Conservation (phyloP, 2,329 filamentous ascomycete species). For the Pestalotiopsis fici region DNA sequence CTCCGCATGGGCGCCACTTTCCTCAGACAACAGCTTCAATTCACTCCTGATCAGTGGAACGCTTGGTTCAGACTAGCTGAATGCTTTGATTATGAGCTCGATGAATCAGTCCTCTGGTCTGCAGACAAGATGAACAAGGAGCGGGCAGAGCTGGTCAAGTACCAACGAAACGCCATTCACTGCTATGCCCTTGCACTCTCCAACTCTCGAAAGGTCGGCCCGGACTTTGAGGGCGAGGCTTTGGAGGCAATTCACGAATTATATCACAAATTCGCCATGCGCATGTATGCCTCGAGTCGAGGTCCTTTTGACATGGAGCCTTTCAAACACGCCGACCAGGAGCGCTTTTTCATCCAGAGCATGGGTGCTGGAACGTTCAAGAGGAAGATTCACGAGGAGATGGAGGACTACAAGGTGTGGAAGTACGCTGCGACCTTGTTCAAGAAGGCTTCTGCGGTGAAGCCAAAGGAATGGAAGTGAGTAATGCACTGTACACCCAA, state of each 20-base stretch:
- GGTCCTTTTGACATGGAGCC: conserved; percentile 66
- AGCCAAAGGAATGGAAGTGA: conserved; percentile 59
- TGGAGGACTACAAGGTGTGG: conserved; percentile 63
- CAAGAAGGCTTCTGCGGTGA: conserved; percentile 54
- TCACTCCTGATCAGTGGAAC: conserved; percentile 81
- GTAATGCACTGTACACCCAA: neutral
- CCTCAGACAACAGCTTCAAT: conserved; percentile 79
- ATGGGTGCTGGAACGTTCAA: conserved; percentile 52
- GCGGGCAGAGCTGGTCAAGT: conserved; percentile 70
- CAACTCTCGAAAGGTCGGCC: conserved; percentile 48
- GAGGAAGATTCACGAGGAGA: conserved; percentile 54
- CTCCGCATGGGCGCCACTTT: conserved; percentile 80
- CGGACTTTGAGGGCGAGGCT: conserved; percentile 43
- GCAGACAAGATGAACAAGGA: conserved; percentile 90
- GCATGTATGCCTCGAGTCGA: conserved; percentile 62
- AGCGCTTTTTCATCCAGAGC: conserved; percentile 57
- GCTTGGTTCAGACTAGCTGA: conserved; percentile 88
- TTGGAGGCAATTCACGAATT: conserved; percentile 56
- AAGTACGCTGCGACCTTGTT: conserved; percentile 60
- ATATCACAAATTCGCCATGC: conserved; percentile 62
- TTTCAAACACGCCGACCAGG: conserved; percentile 57
- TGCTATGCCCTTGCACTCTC: conserved; percentile 68
- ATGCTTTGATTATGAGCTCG: conserved; percentile 83
- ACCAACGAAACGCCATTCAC: conserved; percentile 81
- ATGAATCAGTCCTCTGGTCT: conserved; percentile 85